Evolutionary conservation across 1,284 basidiomycete genomes (phyloP), one percentile per base, ranked within the genome.

Genomic region (Hypsizygus ulmarius): DNA sequence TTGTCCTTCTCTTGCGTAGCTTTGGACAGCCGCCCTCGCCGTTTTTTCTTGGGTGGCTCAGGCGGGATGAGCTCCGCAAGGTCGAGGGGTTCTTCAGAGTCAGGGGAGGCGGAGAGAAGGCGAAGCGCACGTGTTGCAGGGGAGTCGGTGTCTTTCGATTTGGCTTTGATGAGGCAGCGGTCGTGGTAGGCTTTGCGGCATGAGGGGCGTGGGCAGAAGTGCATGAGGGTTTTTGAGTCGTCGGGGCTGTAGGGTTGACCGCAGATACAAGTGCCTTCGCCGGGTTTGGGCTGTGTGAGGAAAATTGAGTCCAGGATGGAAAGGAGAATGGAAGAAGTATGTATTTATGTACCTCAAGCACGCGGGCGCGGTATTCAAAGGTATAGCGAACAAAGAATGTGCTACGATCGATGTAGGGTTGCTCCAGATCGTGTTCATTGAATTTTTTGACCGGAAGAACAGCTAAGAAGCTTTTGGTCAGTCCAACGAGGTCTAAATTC

Each of bases 131-230:
- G 60, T 18, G 45, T 47, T 15, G 45, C n/a, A 3, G 39, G 29
- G 11, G 27, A 29, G 32, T 47, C 34, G 7, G 50, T 49, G 18
- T 69, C 63, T 43, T 59, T 63, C 45, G 65, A 67, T 33, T 64
- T 68, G n/a, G 43, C 39, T 16, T 53, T 53, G 4, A 69, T 3
- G 1, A 81, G 54, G 50, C 77, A 78, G 1, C 49, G 16, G 14
- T 67, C 64, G 51, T 81, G 79, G 43, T 71, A 79, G 5, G 63
- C 68, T 0, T 55, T 62, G 6, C 67, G 57, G 49, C 78, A 81
- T 0, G 51, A 45, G 0, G 71, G 75, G 0, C 74, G 69, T 0
- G 79, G 77, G 52, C 78, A 81, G 49, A 76, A 79, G 45, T 79
- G 75, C 62, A 74, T 75, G 3, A 73, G 51, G 1, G 57, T 53